Percentiles rank a stretch among this genome's conserved stretches.
phyloP scores from a whole-genome alignment of 83 land plant species.

The Picea abies region DNA sequence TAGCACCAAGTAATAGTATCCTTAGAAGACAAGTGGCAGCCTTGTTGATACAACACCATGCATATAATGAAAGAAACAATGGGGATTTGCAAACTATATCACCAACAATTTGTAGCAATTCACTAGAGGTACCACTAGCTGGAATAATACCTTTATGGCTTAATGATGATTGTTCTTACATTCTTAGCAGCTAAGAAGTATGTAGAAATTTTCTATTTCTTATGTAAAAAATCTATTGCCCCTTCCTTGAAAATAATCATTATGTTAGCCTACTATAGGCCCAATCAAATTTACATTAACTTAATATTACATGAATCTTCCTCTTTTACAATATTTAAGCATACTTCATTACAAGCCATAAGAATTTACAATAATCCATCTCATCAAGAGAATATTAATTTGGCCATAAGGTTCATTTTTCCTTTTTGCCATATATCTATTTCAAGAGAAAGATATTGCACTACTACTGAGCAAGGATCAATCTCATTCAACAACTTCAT shows the following conservation, averaged over 20 bases:
- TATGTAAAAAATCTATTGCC: background rate
- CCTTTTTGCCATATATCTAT: background rate
- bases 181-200: too few species aligned
- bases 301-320: background rate
- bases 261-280: background rate
- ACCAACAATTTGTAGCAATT: slow-evolving; percentile 49
- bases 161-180: background rate
- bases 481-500: background rate
- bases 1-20: slow-evolving; percentile 39
- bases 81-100: slow-evolving; percentile 45
- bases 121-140: slow-evolving; percentile 41
- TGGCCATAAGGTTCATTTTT: background rate
- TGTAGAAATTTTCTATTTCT: background rate
- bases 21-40: slow-evolving; percentile 38
- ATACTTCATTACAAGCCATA: slow-evolving; percentile 1
- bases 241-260: background rate
- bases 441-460: background rate
- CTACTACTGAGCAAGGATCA: background rate
- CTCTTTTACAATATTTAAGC: background rate
- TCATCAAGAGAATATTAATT: background rate
- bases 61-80: slow-evolving; percentile 19
- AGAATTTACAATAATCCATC: slow-evolving; percentile 14
- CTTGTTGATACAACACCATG: slow-evolving; percentile 40
- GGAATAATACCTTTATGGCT: background rate
- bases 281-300: slow-evolving; percentile 5